A percentile compares a stretch with the other conserved stretches of the same genome.
Conservation (phyloP, 75 land plant species). For the Selaginella tamariscina region DNA sequence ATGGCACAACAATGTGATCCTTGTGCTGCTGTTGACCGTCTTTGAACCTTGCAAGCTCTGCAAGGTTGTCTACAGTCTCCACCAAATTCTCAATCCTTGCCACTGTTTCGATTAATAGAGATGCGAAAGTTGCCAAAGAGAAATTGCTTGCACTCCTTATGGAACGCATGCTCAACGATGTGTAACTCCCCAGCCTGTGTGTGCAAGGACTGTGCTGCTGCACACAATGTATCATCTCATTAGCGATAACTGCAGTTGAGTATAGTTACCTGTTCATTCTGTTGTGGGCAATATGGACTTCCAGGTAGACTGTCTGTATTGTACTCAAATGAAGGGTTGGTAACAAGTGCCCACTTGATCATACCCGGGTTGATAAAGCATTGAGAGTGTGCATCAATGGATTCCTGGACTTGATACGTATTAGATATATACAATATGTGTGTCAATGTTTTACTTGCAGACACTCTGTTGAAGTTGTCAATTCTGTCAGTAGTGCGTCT, state of each 20-base stretch:
- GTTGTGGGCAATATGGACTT: neutral
- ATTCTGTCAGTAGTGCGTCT: neutral
- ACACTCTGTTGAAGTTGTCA: neutral
- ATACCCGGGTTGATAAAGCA: neutral
- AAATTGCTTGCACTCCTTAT: conserved; percentile 38
- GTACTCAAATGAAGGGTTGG: neutral
- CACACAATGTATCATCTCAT: no score
- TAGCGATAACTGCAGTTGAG: no score
- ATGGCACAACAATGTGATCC: no score
- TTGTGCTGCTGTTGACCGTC: no score
- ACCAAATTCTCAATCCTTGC: conserved; percentile 54
- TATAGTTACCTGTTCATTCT: no score
- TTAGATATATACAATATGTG: no score
- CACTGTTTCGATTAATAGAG: conserved; percentile 49
- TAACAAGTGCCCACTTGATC: neutral
- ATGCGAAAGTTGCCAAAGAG: conserved; percentile 45
- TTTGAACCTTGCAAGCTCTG: conserved; percentile 44
- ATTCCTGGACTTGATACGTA: no score
- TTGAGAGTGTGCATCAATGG: neutral
- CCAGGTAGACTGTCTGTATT: neutral
- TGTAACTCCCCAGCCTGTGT: neutral
- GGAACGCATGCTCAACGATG: neutral
- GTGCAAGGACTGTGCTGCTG: neutral
- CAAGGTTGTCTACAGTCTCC: conserved; percentile 45
- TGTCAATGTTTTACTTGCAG: no score